These are phyloP conservation scores for Pyrenophora graminea DNA, from an alignment of 2,329 filamentous ascomycete species.

Conservation along the genomic window DNA sequence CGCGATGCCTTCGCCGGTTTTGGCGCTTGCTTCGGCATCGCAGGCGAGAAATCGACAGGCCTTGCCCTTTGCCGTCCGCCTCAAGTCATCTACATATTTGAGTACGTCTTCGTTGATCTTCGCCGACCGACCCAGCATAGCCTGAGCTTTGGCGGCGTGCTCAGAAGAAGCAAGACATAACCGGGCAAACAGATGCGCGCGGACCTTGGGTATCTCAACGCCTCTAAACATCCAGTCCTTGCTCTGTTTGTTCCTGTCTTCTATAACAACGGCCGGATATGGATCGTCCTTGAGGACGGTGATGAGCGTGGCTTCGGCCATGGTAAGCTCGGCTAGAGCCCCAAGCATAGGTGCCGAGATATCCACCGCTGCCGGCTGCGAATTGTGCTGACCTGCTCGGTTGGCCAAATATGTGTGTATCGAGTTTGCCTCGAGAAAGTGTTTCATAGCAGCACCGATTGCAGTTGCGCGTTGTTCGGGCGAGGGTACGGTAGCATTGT, in stretches of 20 bases:
- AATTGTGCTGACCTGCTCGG: slow-evolving; percentile 53
- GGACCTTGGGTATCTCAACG: slow-evolving; percentile 84
- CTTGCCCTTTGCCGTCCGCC: slow-evolving; percentile 75
- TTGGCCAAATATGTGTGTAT: slow-evolving; percentile 73
- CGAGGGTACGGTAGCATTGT: slow-evolving; percentile 60
- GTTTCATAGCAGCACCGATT: slow-evolving; percentile 74
- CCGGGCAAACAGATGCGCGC: slow-evolving; percentile 83
- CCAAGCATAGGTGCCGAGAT: slow-evolving; percentile 51
- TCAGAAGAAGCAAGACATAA: slow-evolving; percentile 87
- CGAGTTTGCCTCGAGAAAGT: slow-evolving; percentile 76
- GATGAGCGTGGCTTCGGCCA: slow-evolving; percentile 87
- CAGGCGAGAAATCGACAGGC: slow-evolving; percentile 90
- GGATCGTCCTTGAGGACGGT: slow-evolving; percentile 94
- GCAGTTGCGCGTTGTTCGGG: slow-evolving; percentile 69
- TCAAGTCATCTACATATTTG: slow-evolving; percentile 76
- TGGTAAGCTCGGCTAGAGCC: slow-evolving; percentile 63
- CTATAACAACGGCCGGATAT: slow-evolving; percentile 80
- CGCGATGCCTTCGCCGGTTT: slow-evolving; percentile 82
- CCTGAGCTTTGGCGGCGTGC: slow-evolving; percentile 75
- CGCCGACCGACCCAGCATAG: slow-evolving; percentile 52
- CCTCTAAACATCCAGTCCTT: slow-evolving; percentile 97
- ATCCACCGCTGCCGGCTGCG: slow-evolving; percentile 45
- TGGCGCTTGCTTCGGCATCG: slow-evolving; percentile 80
- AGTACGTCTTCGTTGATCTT: slow-evolving; percentile 67
- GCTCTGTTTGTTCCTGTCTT: slow-evolving; percentile 79